Base-by-base conservation (phyloP, 2,329 filamentous ascomycete species). In the Akanthomyces dipterigenus region DNA sequence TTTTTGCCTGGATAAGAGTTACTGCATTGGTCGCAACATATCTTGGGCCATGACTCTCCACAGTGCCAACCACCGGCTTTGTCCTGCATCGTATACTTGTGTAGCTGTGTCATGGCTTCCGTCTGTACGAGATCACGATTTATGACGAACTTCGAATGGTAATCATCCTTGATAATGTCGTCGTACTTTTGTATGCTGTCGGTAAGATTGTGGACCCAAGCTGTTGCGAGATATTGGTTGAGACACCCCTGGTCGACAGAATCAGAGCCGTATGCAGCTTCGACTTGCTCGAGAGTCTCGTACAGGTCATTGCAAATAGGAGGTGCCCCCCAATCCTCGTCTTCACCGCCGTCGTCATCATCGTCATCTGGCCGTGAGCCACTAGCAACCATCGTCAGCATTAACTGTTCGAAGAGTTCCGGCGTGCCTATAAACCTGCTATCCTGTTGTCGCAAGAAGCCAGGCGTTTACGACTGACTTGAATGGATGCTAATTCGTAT, bases 391-490 rank as follows among this genome's bases (percentile, higher is more conserved):
- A 45, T 46, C 3, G n/a, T 28, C 28, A 28, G 28, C 28, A 28
- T 28, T 28, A 4, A 28, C 7, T 5, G 49, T 53, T 20, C n/a
- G n/a, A n/a, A n/a, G n/a, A 58, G n/a, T 24, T n/a, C n/a, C 14
- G 9, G 18, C 38, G 7, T 0, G 16, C 12, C 22, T 16, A 48
- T 18, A 2, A 5, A 63, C 62, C 16, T 42, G 61, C 62, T 60
- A 12, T 38, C 62, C 59, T 16, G 58, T 43, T 14, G 58, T 58
- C 43, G 62, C 60, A 26, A 36, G 53, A 20, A 63, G 62, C 62
- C 62, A 63, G 31, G 62, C 54, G 38, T 62, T 62, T 5, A 63
- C 22, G 11, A 59, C 55, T 8, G 62, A 63, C n/a, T 60, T 62
- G 24, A 60, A 63, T 3, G 60, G 54, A 22, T 63, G 62, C 40